A percentile compares a stretch with the other conserved stretches of the same genome.
phyloP scores from a whole-genome alignment of 2,329 filamentous ascomycete species.

The Scedosporium boydii region DNA sequence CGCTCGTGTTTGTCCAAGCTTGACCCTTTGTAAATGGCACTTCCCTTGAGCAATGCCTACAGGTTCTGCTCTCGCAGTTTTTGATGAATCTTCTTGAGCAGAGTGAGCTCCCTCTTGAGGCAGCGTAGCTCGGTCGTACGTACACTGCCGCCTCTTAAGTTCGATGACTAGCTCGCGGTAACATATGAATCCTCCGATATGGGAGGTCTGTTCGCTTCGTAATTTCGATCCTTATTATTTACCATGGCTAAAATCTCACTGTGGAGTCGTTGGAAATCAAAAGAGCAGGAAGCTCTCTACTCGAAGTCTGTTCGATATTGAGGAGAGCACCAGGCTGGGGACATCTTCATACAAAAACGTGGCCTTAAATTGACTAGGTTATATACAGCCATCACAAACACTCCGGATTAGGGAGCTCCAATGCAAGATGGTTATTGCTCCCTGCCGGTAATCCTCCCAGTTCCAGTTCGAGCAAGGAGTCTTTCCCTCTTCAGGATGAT shows the following conservation, averaged over 20 bases:
- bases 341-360: neutral
- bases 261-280: neutral
- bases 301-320: no score
- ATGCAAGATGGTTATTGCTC: neutral
- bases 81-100: no score
- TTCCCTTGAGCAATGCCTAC: no score
- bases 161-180: neutral
- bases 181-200: neutral
- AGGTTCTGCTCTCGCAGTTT: no score
- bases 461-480: neutral
- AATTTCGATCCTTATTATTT: neutral
- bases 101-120: no score
- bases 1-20: no score
- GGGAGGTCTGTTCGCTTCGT: neutral
- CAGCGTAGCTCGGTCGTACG: no score
- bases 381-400: neutral
- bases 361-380: neutral
- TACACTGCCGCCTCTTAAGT: no score
- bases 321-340: no score
- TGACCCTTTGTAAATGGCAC: no score
- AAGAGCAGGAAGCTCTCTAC: no score
- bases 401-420: neutral
- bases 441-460: neutral
- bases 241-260: conserved; percentile 1
- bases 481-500: neutral